Evolutionary conservation across 257 asterid species (phyloP).

Genomic region (Solanum peruvianum): DNA sequence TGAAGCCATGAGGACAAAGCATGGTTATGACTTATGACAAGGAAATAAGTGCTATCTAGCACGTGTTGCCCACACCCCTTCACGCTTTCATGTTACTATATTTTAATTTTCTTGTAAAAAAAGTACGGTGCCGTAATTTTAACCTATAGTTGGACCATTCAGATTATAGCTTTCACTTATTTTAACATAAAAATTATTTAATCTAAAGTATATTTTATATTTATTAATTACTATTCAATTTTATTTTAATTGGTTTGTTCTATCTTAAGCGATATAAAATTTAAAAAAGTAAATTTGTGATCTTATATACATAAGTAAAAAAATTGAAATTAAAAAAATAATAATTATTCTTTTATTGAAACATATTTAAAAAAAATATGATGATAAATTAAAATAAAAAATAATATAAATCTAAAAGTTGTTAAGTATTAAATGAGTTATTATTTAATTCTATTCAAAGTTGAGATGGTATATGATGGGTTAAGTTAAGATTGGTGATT

Average conservation of each 20-base stretch:
- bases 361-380: not conserved
- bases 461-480: too few relatives aligned
- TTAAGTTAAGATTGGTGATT: not conserved
- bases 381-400: not conserved
- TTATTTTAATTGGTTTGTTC: not conserved
- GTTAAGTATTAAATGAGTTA: not conserved
- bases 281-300: not conserved
- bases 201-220: not conserved
- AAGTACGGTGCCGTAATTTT: not conserved
- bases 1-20: not conserved
- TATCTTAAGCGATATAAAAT: too few relatives aligned
- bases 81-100: not conserved
- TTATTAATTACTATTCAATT: not conserved
- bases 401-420: not conserved
- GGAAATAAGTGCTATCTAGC: not conserved
- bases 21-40: not conserved
- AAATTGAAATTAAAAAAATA: not conserved
- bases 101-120: not conserved
- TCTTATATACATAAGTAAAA: not conserved
- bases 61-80: not conserved
- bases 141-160: not conserved
- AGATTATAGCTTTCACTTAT: not conserved
- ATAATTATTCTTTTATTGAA: not conserved
- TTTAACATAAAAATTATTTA: not conserved
- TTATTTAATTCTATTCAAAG: too few relatives aligned